These are phyloP conservation scores for Wolfiporia cocos DNA, from an alignment of 1,284 basidiomycete species.

Conservation along the genomic window DNA sequence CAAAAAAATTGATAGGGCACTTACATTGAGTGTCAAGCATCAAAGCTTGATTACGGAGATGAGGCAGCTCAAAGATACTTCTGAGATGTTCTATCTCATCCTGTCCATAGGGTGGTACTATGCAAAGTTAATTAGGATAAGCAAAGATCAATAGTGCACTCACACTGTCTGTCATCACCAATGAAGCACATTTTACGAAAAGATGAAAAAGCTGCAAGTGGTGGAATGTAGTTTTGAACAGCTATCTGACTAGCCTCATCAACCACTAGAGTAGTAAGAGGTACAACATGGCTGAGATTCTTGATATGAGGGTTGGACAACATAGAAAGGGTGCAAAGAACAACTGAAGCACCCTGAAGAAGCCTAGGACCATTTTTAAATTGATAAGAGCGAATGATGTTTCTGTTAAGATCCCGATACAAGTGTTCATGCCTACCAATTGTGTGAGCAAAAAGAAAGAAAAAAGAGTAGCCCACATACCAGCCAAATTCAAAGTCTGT, in stretches of 20 bases:
- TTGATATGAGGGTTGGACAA: slow-evolving; percentile 36
- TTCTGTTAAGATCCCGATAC: slow-evolving; percentile 37
- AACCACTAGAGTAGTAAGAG: slow-evolving; percentile 31
- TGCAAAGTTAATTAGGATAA: slow-evolving; percentile 1
- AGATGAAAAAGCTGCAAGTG: slow-evolving; percentile 38
- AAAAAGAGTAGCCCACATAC: slow-evolving; percentile 28
- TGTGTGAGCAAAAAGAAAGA: slow-evolving; percentile 30
- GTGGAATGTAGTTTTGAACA: slow-evolving; percentile 46
- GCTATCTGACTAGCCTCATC: slow-evolving; percentile 42
- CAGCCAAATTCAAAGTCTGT: slow-evolving; percentile 55
- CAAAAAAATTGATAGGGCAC: slow-evolving; percentile 6
- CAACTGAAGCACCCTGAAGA: slow-evolving; percentile 40
- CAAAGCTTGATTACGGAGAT: slow-evolving; percentile 26
- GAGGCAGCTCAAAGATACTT: slow-evolving; percentile 39
- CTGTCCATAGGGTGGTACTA: slow-evolving; percentile 45
- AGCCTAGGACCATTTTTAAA: slow-evolving; percentile 26
- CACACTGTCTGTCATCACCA: slow-evolving; percentile 74
- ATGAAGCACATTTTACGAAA: slow-evolving; percentile 65
- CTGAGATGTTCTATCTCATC: slow-evolving; percentile 33
- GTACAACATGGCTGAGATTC: slow-evolving; percentile 27
- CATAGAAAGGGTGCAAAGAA: slow-evolving; percentile 72
- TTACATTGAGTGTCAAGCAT: slow-evolving; percentile 41
- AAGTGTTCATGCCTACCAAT: slow-evolving; percentile 66
- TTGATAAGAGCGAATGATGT: slow-evolving; percentile 45
- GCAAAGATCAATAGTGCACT: slow-evolving; percentile 13